Conservation (phyloP, 371 early-diverging fungal genomes). For the Caulochytrium protostelioides region DNA sequence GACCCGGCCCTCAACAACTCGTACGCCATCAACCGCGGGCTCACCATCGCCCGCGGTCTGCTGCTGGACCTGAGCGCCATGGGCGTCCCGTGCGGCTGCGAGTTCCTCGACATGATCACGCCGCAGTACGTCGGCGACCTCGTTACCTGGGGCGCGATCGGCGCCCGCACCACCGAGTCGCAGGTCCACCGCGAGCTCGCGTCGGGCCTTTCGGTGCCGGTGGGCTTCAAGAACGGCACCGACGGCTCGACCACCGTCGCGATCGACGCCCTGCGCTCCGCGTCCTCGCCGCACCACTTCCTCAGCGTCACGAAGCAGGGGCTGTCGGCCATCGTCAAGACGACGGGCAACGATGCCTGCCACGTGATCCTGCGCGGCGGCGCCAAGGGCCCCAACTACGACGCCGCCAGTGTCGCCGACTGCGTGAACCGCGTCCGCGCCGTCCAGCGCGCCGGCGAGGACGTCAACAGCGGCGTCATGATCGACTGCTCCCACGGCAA, state of each 20-base stretch:
- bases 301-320: constrained; percentile 84
- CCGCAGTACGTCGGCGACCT: constrained; percentile 83
- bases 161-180: constrained; percentile 44
- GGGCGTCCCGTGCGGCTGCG: constrained; percentile 71
- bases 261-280: constrained; percentile 74
- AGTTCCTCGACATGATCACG: constrained; percentile 79
- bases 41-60: constrained; percentile 57
- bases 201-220: constrained; percentile 75
- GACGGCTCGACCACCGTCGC: constrained; percentile 75
- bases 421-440: constrained; percentile 7
- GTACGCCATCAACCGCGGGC: constrained; percentile 77
- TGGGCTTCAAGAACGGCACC: constrained; percentile 88
- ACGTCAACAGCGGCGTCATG: constrained; percentile 49
- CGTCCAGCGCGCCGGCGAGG: constrained; percentile 37
- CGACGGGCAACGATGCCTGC: constrained; percentile 61
- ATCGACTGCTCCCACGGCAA: constrained; percentile 87
- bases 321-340: constrained; percentile 65
- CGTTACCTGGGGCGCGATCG: constrained; percentile 63
- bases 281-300: constrained; percentile 66
- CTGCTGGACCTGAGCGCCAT: constrained; percentile 47
- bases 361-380: constrained; percentile 82
- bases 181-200: constrained; percentile 78
- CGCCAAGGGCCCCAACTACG: constrained; percentile 69
- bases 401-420: constrained; percentile 15
- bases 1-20: constrained; percentile 65